Base-by-base conservation (phyloP, 2,329 filamentous ascomycete species). In the Nemania abortiva region DNA sequence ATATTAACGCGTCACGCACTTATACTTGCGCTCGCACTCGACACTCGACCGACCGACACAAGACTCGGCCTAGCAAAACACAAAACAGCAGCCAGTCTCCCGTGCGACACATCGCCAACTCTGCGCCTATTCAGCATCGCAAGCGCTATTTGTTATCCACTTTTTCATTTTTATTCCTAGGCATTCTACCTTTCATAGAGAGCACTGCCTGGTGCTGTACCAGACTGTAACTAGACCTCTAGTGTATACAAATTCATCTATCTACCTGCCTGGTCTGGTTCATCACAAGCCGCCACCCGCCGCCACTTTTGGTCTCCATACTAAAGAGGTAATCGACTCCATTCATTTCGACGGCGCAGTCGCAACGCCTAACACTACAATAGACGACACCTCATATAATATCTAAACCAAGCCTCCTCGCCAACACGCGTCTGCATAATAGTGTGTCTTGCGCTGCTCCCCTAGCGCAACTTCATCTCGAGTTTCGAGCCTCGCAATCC, bases 231-330 rank as follows among this genome's bases (percentile, higher is more conserved):
- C 3, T 47, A 47, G 4, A 58, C 29, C 13, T 18, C 22, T 56
- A 29, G 47, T 59, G 54, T 29, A 42, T 49, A 29, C 31, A 53
- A 34, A 56, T 50, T 27, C 50, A 31, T 60, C 24, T 29, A 6
- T 22, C 31, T 34, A 34, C 31, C 31, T 34, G 29, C 22, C 49
- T 13, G 22, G 20, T 15, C 49, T 52, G 24, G 11, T 29, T 24
- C 24, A 65, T 45, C 24, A 61, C 45, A 15, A 54, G 54, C 22
- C 39, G 42, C 62, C 62, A 57, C 60, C 37, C 60, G 24, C 52
- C 54, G 58, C 62, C 66, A 58, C 66, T n/a, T 57, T 22, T n/a
- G 50, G 53, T 50, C 53, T 59, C 62, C 63, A 62, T 65, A 65
- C 59, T 54, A 54, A n/a, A 55, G 18, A 55, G 22, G 22, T 45